Evolutionary conservation across 2,329 filamentous ascomycete genomes (phyloP).

Genomic region (Pleoardoris graminearum): DNA sequence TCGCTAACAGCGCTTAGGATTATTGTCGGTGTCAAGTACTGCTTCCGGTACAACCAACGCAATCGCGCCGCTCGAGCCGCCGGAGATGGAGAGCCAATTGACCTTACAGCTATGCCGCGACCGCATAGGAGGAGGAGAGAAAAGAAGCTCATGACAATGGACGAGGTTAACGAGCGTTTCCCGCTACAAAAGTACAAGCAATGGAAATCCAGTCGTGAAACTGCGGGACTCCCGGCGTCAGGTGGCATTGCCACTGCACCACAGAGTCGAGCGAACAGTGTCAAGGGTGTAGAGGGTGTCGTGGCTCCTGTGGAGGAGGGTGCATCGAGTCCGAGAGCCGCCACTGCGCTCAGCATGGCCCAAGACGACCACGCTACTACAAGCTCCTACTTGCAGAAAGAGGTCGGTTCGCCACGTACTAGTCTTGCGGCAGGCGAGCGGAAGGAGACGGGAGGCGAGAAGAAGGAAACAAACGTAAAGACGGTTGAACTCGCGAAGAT

Average conservation of each 20-base stretch:
- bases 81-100: constrained; percentile 81
- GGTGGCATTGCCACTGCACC: constrained; percentile 77
- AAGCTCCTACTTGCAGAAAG: constrained; percentile 30
- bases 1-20: constrained; percentile 68
- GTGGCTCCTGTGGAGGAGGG: constrained; percentile 36
- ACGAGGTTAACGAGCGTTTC: constrained; percentile 97
- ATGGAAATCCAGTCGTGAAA: constrained; percentile 83
- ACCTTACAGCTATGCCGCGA: constrained; percentile 80
- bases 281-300: constrained; percentile 65
- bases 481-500: constrained; percentile 32
- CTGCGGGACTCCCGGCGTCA: constrained; percentile 78
- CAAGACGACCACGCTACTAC: constrained; percentile 54
- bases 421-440: constrained; percentile 23
- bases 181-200: constrained; percentile 95
- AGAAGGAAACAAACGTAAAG: constrained; percentile 20
- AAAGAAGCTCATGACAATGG: constrained; percentile 99
- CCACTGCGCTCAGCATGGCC: constrained; percentile 47
- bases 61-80: constrained; percentile 77
- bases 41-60: constrained; percentile 95
- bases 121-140: constrained; percentile 86
- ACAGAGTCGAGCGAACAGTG: constrained; percentile 71
- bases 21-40: constrained; percentile 99
- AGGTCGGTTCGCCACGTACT: constrained; percentile 19
- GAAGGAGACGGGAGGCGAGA: constrained; percentile 28
- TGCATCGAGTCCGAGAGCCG: constrained; percentile 36